Evolutionary conservation across 2,329 filamentous ascomycete species (phyloP).

Genomic region (Septoria petroselini): DNA sequence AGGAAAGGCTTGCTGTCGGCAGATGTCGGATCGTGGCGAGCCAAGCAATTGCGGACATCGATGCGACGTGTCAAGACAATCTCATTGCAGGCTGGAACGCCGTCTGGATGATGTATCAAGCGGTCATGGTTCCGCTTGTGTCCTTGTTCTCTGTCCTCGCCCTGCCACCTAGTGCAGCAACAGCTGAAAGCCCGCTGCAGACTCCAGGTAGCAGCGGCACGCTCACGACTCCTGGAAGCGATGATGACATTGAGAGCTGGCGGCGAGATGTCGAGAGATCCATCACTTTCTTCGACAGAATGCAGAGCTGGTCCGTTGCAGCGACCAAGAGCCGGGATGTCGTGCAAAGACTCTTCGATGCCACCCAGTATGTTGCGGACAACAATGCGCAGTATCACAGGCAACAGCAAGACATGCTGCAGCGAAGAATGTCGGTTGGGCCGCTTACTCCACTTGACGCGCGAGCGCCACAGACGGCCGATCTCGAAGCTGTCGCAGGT

Average conservation of each 20-base stretch:
- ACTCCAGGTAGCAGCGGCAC: slow-evolving; percentile 47
- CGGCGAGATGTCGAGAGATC: slow-evolving; percentile 42
- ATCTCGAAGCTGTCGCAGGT: not conserved
- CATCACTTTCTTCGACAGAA: slow-evolving; percentile 44
- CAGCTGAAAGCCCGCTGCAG: slow-evolving; percentile 44
- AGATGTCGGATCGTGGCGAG: slow-evolving; percentile 67
- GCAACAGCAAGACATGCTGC: slow-evolving; percentile 23
- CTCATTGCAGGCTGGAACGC: slow-evolving; percentile 79
- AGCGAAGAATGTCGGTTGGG: slow-evolving; percentile 9
- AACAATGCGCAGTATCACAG: slow-evolving; percentile 30
- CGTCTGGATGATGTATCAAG: slow-evolving; percentile 78
- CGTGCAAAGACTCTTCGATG: slow-evolving; percentile 44
- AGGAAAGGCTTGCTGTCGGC: slow-evolving; percentile 66
- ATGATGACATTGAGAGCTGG: slow-evolving; percentile 43
- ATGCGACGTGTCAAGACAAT: slow-evolving; percentile 66
- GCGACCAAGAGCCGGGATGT: slow-evolving; percentile 46
- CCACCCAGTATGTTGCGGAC: slow-evolving; percentile 33
- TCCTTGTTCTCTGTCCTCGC: slow-evolving; percentile 56
- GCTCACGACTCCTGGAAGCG: slow-evolving; percentile 21
- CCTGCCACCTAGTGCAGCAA: slow-evolving; percentile 7
- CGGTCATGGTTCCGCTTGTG: slow-evolving; percentile 73
- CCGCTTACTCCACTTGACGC: not conserved
- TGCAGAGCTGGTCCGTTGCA: slow-evolving; percentile 45
- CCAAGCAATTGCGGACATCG: slow-evolving; percentile 69
- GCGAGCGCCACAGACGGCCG: not conserved